A percentile compares a stretch with the other conserved stretches of the same genome.
Evolutionary conservation across 2,329 filamentous ascomycete genomes (phyloP).

Genomic region (Triangularia verruculosa): DNA sequence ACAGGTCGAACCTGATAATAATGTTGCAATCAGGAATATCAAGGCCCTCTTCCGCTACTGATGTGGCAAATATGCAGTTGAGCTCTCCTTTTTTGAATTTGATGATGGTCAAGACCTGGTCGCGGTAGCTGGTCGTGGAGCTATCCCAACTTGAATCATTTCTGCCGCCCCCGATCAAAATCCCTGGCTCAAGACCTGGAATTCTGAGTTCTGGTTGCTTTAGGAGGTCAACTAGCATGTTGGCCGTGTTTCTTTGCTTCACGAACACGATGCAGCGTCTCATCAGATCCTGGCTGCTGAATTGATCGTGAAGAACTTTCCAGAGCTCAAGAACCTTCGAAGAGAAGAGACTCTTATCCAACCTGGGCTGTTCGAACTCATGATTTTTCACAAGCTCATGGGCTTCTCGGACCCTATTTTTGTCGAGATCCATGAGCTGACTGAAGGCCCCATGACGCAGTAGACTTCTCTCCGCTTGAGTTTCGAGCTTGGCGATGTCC

Average conservation of each 20-base stretch:
- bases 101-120: conserved; percentile 71
- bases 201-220: conserved; percentile 52
- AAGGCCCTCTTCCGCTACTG: conserved; percentile 65
- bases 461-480: conserved; percentile 42
- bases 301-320: conserved; percentile 60
- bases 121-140: conserved; percentile 63
- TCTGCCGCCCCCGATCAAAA: conserved; percentile 50
- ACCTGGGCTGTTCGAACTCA: conserved; percentile 38
- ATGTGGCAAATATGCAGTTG: conserved; percentile 66
- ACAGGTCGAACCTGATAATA: conserved; percentile 78
- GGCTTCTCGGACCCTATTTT: conserved; percentile 57
- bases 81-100: conserved; percentile 57
- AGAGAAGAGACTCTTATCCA: conserved; percentile 51
- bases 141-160: conserved; percentile 54
- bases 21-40: conserved; percentile 67
- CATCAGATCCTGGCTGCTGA: conserved; percentile 56
- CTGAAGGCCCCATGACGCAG: conserved; percentile 16
- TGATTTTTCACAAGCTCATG: conserved; percentile 54
- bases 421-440: conserved; percentile 50
- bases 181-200: conserved; percentile 55
- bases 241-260: conserved; percentile 71
- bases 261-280: conserved; percentile 80
- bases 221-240: conserved; percentile 68
- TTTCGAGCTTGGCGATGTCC: conserved; percentile 59
- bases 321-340: conserved; percentile 68